Base-by-base conservation (phyloP, 2,329 filamentous ascomycete species). In the Fusarium keratoplasticum region DNA sequence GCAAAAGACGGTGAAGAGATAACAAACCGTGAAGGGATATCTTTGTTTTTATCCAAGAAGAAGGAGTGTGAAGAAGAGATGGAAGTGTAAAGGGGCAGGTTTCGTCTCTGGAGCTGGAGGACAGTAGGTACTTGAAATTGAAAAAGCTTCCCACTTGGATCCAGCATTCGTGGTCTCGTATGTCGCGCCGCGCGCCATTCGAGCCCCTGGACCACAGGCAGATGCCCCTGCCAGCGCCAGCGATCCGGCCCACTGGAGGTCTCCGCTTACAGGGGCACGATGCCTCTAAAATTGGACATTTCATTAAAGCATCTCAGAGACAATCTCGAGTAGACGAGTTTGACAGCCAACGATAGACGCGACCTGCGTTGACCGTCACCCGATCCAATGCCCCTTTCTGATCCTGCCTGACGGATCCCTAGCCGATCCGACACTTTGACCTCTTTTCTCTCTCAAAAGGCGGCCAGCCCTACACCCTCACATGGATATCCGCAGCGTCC, bases 181-280 rank as follows among this genome's bases (percentile, higher is more conserved):
- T 20, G 47, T 54, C 47, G 27, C 27, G 47, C 27, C 27, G 27
- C 40, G 40, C 40, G 18, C 72, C 68, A 64, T 66, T 67, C 62
- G 54, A 71, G 55, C 72, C 72, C 72, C 72, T 75, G 66, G 59
- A 64, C 66, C 40, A 70, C 61, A 36, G 71, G 57, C 38, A 22
- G 11, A 57, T 7, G 27, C 69, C 72, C 71, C 65, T 72, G 72
- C 69, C 44, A 57, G 59, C 18, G 42, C 50, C 65, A 75, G 65
- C 72, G 72, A 74, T 74, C 72, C 52, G 72, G 66, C 69, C 72
- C 72, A 74, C 72, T 65, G 66, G 33, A 73, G 35, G 71, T 55
- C 44, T 71, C 71, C 71, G 71, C 67, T 67, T 59, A 47, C 72
- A 75, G 66, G 72, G 69, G 66, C 61, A 54, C 29, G 20, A 60